These are phyloP conservation scores for Funneliformis mosseae DNA, from an alignment of 192 early-diverging fungal genomes.

Conservation along the genomic window DNA sequence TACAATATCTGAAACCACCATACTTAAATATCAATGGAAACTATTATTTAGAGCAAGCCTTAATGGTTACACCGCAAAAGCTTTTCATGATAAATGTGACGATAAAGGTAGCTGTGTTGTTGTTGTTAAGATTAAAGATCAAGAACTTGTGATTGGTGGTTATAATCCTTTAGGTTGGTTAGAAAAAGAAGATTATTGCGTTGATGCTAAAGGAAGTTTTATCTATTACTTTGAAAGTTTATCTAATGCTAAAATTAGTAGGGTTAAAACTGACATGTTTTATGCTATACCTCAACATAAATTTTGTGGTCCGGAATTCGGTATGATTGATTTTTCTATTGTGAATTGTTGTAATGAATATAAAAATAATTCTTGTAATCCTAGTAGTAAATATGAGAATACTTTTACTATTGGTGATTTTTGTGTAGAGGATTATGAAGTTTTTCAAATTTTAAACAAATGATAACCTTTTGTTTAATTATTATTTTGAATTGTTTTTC, in stretches of 20 bases:
- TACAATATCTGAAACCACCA: neutral
- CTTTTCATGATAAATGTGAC: slow-evolving; percentile 22
- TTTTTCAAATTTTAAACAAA: neutral
- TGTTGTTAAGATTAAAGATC: neutral
- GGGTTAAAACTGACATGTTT: neutral
- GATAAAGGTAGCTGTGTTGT: slow-evolving; percentile 1
- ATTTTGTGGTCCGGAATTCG: neutral
- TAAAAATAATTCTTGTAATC: neutral
- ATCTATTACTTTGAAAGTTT: neutral
- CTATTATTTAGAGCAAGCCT: neutral
- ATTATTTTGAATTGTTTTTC: neutral
- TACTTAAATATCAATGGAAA: neutral
- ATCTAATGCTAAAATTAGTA: neutral
- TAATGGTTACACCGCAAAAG: neutral
- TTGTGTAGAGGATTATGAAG: neutral
- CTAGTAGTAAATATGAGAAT: too few species aligned
- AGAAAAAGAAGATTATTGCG: too few species aligned
- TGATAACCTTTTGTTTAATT: neutral
- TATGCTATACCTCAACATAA: neutral
- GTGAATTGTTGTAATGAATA: neutral
- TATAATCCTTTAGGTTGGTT: neutral
- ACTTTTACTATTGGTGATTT: neutral
- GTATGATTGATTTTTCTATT: neutral
- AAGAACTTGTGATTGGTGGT: neutral
- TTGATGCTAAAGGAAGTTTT: neutral